Evolutionary conservation across 495 filamentous ascomycete species (phyloP).

Genomic region (Entonaema liquescens): DNA sequence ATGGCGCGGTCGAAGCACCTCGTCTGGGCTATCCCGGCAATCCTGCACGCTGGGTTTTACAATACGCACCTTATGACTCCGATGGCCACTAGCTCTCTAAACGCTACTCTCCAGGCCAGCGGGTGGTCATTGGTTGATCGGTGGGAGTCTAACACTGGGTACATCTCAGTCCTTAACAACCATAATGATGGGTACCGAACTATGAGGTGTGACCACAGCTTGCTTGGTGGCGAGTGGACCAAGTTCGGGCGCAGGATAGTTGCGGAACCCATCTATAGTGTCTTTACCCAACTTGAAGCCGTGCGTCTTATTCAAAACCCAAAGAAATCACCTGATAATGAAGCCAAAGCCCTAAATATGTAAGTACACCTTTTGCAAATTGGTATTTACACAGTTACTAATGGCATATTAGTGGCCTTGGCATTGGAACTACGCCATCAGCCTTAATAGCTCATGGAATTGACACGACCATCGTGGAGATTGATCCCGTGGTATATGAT

Average conservation of each 20-base stretch:
- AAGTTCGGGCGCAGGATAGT: conserved; percentile 62
- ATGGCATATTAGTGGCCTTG: conserved; percentile 72
- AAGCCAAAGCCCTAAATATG: conserved; percentile 87
- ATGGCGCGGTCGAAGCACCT: conserved; percentile 74
- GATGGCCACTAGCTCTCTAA: conserved; percentile 63
- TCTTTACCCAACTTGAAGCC: conserved; percentile 93
- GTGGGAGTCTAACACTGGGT: conserved; percentile 85
- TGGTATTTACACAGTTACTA: not conserved
- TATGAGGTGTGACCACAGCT: conserved; percentile 91
- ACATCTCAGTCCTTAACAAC: conserved; percentile 88
- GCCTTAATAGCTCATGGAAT: conserved; percentile 89
- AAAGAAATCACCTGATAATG: conserved; percentile 61
- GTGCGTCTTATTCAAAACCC: conserved; percentile 77
- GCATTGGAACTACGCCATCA: conserved; percentile 88
- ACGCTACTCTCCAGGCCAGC: conserved; percentile 63
- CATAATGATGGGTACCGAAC: conserved; percentile 74
- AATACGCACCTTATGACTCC: conserved; percentile 75
- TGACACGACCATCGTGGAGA: conserved; percentile 90
- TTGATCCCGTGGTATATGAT: conserved; percentile 87
- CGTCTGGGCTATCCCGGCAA: conserved; percentile 68
- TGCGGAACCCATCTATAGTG: conserved; percentile 87
- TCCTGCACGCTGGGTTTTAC: conserved; percentile 72
- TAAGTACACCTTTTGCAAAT: conserved; percentile 49
- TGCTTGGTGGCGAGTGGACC: conserved; percentile 95
- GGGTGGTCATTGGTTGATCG: conserved; percentile 77